Percentiles rank a stretch among this genome's conserved stretches.
Conservation (phyloP, 1,284 basidiomycete genomes). For the Trametes polyzona region DNA sequence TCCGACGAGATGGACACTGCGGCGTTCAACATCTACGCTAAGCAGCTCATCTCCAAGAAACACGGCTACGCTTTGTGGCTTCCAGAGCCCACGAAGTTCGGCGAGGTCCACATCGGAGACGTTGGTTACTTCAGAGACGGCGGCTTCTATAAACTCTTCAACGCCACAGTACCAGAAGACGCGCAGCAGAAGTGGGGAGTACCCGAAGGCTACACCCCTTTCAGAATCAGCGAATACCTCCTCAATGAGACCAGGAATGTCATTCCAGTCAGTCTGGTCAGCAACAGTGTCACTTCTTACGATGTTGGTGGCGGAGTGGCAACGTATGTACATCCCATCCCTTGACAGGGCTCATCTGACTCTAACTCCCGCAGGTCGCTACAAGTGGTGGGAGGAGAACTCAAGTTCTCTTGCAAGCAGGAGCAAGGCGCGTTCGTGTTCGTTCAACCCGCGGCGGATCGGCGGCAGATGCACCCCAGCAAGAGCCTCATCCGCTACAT, state of each 20-base stretch:
- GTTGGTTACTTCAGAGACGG: conserved; percentile 35
- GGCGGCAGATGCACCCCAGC: conserved; percentile 10
- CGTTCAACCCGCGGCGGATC: conserved; percentile 19
- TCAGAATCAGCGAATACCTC: conserved; percentile 3
- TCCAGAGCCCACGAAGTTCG: conserved; percentile 22
- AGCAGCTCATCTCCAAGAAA: conserved; percentile 18
- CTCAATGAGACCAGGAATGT: background rate
- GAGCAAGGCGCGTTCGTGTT: conserved; percentile 30
- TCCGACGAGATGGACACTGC: background rate
- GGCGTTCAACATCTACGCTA: conserved; percentile 20
- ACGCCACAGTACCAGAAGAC: conserved; percentile 26
- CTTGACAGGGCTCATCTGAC: background rate
- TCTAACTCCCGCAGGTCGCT: background rate
- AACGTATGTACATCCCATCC: conserved; percentile 2
- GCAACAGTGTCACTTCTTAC: conserved; percentile 11
- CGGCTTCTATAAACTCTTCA: conserved; percentile 36
- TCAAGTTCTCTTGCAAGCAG: conserved; percentile 24
- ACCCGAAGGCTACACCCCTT: conserved; percentile 21
- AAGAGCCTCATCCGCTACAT: conserved; percentile 25
- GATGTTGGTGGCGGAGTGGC: background rate
- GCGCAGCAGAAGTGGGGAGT: conserved; percentile 26
- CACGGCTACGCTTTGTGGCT: conserved; percentile 29
- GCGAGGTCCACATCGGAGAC: conserved; percentile 33
- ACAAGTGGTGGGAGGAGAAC: conserved; percentile 8
- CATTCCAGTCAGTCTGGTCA: conserved; percentile 4